These are phyloP conservation scores for Talaromyces thailandensis DNA, from an alignment of 495 filamentous ascomycete genomes.

Conservation along the genomic window DNA sequence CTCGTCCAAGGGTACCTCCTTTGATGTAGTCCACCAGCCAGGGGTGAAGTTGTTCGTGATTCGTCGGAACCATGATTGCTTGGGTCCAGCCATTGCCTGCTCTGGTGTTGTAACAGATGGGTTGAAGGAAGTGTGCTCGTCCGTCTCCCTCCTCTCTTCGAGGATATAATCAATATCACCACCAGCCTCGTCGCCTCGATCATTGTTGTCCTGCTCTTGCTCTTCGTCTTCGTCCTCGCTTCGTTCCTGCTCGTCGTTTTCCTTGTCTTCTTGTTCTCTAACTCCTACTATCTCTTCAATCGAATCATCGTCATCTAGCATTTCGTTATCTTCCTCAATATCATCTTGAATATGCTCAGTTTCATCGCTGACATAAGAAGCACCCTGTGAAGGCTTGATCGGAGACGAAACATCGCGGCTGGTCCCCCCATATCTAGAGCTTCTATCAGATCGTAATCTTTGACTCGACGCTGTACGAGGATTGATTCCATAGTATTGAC, in stretches of 20 bases:
- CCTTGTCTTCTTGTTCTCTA: neutral
- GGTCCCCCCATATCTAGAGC: neutral
- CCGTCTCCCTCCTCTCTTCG: neutral
- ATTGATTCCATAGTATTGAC: constrained; percentile 31
- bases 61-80: constrained; percentile 6
- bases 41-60: constrained; percentile 7
- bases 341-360: constrained; percentile 3
- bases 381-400: neutral
- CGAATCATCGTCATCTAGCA: neutral
- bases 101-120: neutral
- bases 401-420: constrained; percentile 6
- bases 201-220: constrained; percentile 11
- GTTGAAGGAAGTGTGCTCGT: neutral
- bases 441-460: neutral
- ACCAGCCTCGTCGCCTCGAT: neutral
- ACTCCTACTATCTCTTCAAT: neutral
- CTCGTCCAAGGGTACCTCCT: constrained; percentile 1
- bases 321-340: constrained; percentile 1
- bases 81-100: neutral
- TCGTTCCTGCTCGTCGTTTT: constrained; percentile 4
- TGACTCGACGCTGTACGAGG: constrained; percentile 11
- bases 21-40: constrained; percentile 3
- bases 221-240: constrained; percentile 9
- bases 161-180: constrained; percentile 5
- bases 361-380: neutral